phyloP scores from a whole-genome alignment of 1,139 yeast species.

The Zygoascus hellenicus region DNA sequence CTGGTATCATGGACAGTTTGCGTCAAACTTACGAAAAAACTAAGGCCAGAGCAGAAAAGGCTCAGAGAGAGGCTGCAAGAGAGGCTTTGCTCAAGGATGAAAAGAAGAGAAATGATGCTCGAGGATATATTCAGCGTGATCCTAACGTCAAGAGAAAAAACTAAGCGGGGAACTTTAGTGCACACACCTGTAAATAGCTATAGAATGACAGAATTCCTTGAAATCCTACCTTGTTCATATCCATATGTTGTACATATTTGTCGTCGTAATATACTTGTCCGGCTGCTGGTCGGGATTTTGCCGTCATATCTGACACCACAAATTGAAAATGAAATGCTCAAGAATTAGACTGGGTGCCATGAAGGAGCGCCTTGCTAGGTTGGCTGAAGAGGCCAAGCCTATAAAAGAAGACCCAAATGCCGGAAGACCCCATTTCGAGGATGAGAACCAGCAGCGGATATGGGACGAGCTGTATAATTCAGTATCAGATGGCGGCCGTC shows the following conservation, averaged over 20 bases:
- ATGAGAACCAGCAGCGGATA: neutral
- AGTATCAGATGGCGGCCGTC: conserved; percentile 14
- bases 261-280: too few species aligned
- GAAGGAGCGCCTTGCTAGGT: conserved; percentile 36
- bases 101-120: conserved; percentile 24
- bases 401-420: conserved; percentile 33
- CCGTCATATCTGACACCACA: too few species aligned
- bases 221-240: too few species aligned
- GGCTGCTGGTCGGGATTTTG: too few species aligned
- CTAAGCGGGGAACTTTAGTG: neutral
- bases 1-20: conserved; percentile 38
- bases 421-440: conserved; percentile 16
- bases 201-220: neutral
- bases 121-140: conserved; percentile 18
- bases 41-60: conserved; percentile 43
- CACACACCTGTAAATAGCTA: conserved; percentile 9
- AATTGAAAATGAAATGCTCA: neutral
- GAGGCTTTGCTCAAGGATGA: conserved; percentile 23
- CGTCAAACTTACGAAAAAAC: conserved; percentile 54
- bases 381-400: conserved; percentile 40
- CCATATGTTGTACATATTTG: too few species aligned
- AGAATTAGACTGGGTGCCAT: conserved; percentile 23
- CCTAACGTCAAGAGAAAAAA: conserved; percentile 14
- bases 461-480: conserved; percentile 8
- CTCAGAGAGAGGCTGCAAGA: conserved; percentile 30